Conservation (phyloP, 495 filamentous ascomycete genomes). For the Neurospora sp. region DNA sequence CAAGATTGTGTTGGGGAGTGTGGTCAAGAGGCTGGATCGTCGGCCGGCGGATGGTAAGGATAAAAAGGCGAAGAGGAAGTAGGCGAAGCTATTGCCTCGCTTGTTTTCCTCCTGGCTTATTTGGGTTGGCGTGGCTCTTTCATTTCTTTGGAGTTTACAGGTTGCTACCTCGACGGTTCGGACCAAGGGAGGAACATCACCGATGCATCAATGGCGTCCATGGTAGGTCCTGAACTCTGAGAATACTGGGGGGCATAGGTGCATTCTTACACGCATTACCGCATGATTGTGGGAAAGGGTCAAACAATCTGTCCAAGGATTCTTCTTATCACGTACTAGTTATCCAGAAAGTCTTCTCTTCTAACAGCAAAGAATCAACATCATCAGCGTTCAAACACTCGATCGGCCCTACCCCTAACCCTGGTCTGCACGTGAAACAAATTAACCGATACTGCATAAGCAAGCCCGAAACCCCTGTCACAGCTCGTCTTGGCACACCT, state of each 20-base stretch:
- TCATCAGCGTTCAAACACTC: not conserved
- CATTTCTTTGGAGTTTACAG: not conserved
- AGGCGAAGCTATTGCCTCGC: not conserved
- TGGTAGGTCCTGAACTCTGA: not conserved
- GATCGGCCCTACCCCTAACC: not conserved
- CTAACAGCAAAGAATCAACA: not conserved
- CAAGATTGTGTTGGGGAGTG: constrained; percentile 73
- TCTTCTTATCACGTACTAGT: not conserved
- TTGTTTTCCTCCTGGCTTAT: not conserved
- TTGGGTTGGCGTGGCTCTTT: not conserved
- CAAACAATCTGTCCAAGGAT: not conserved
- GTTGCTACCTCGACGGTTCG: not conserved
- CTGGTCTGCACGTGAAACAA: not conserved
- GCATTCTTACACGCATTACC: not conserved
- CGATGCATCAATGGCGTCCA: not conserved
- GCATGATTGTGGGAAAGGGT: not conserved
- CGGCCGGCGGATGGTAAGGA: constrained; percentile 5
- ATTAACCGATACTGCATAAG: not conserved
- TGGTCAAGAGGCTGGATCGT: constrained; percentile 53
- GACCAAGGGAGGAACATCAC: not conserved
- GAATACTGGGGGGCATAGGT: not conserved
- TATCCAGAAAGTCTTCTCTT: not conserved
- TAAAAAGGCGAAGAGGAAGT: not conserved
- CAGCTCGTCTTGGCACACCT: not conserved
- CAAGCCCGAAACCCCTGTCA: not conserved